These are phyloP conservation scores for Aureobasidium sp. DNA, from an alignment of 2,329 filamentous ascomycete species.

Conservation along the genomic window DNA sequence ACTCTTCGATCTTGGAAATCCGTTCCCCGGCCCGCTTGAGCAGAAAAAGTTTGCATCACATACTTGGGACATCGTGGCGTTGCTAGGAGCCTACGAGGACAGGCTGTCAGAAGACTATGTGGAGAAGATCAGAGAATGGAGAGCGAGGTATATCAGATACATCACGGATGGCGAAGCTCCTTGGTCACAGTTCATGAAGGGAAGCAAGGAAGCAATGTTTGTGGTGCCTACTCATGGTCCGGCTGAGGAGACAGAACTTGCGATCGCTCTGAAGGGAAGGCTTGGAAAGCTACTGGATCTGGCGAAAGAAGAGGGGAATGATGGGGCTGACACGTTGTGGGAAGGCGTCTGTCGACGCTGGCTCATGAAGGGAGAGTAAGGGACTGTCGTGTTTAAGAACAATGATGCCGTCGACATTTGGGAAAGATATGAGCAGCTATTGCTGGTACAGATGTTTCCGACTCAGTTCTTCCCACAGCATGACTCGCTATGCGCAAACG, in stretches of 20 bases:
- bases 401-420: no score
- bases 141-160: slow-evolving; percentile 11
- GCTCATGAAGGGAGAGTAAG: slow-evolving; percentile 17
- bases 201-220: neutral
- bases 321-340: slow-evolving; percentile 13
- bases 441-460: no score
- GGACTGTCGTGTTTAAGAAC: no score
- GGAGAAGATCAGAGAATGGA: slow-evolving; percentile 9
- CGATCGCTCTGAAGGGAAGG: neutral
- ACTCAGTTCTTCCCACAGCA: no score
- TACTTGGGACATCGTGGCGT: slow-evolving; percentile 19
- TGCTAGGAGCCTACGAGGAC: slow-evolving; percentile 18
- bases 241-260: neutral
- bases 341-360: slow-evolving; percentile 14
- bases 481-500: no score
- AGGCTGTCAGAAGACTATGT: neutral
- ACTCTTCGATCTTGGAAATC: slow-evolving; percentile 20
- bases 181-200: slow-evolving; percentile 8
- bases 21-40: slow-evolving; percentile 17
- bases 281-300: neutral
- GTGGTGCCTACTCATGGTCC: neutral
- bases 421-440: no score
- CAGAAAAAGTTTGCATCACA: slow-evolving; percentile 18
- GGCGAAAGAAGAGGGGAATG: neutral
- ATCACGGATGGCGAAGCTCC: slow-evolving; percentile 13